Conservation (phyloP, 2,329 filamentous ascomycete genomes). For the Trichoderma asperellum region DNA sequence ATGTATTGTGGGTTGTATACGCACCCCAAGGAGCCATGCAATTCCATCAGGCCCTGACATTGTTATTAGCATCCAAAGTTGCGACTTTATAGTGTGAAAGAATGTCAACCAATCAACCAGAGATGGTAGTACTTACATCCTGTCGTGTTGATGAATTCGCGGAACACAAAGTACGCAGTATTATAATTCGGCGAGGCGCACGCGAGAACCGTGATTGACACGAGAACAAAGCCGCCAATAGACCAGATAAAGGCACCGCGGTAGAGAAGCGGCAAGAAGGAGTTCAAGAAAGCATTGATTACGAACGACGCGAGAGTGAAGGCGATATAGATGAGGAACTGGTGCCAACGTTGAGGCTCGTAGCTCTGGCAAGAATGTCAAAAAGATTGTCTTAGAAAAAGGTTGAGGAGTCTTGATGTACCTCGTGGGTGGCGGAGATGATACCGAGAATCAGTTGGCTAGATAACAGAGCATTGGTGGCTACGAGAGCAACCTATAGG, state of each 20-base stretch:
- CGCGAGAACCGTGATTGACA: constrained; percentile 69
- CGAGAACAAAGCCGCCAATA: constrained; percentile 67
- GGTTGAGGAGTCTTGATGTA: constrained; percentile 1
- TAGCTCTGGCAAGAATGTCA: constrained; percentile 45
- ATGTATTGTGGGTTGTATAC: not conserved
- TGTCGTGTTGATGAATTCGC: constrained; percentile 40
- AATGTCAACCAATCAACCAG: not conserved
- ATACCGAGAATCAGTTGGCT: constrained; percentile 68
- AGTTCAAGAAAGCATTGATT: constrained; percentile 41
- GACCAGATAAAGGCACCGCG: constrained; percentile 72
- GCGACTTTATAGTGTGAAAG: not conserved
- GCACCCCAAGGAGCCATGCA: constrained; percentile 41
- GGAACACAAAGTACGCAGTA: constrained; percentile 39
- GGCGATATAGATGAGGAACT: constrained; percentile 59
- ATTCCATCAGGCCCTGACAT: constrained; percentile 40
- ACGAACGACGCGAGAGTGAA: constrained; percentile 38
- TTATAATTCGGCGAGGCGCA: constrained; percentile 65
- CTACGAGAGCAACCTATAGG: constrained; percentile 60
- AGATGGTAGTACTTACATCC: constrained; percentile 34
- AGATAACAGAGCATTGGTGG: constrained; percentile 68
- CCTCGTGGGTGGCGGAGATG: constrained; percentile 62
- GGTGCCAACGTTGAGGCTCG: constrained; percentile 64
- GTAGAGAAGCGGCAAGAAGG: constrained; percentile 52
- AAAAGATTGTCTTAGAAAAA: not conserved
- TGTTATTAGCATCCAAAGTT: not conserved